Conservation (phyloP, 2,329 filamentous ascomycete species). For the Phyllosticta paracitricarpa region DNA sequence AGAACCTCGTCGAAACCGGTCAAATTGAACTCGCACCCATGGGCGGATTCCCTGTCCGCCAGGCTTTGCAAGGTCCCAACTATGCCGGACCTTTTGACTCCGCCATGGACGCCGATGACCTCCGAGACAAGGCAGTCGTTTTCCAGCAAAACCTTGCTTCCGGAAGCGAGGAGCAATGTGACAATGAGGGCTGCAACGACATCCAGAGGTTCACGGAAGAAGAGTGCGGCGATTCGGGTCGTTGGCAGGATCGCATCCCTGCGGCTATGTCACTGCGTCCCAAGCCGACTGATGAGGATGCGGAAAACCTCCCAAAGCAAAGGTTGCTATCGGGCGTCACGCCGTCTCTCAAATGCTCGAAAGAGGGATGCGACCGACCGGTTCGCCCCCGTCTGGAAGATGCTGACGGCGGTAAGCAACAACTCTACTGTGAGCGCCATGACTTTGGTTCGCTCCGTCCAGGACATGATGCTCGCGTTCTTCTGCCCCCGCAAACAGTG, state of each 20-base stretch:
- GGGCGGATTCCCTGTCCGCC: constrained; percentile 33
- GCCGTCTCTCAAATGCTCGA: too few relatives aligned
- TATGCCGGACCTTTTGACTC: constrained; percentile 32
- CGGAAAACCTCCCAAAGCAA: not conserved
- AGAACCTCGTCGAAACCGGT: constrained; percentile 20
- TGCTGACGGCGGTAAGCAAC: too few relatives aligned
- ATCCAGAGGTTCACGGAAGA: constrained; percentile 26
- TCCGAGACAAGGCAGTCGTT: constrained; percentile 20
- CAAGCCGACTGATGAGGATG: constrained; percentile 3
- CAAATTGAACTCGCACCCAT: constrained; percentile 29
- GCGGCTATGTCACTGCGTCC: constrained; percentile 18
- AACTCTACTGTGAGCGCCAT: too few relatives aligned
- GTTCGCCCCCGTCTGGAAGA: too few relatives aligned
- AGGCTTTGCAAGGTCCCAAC: constrained; percentile 35
- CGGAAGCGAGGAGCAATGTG: constrained; percentile 15
- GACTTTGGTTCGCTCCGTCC: too few relatives aligned
- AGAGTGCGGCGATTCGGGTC: constrained; percentile 30
- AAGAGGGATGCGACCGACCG: too few relatives aligned
- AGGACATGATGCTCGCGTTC: too few relatives aligned
- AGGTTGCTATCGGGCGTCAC: not conserved
- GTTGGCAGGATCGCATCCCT: constrained; percentile 33
- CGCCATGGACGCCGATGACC: constrained; percentile 17
- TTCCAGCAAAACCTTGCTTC: constrained; percentile 24
- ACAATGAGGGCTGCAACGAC: constrained; percentile 20
- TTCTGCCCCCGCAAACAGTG: too few relatives aligned